Conservation (phyloP, 2,329 filamentous ascomycete genomes). For the Aspergillus cejpii region DNA sequence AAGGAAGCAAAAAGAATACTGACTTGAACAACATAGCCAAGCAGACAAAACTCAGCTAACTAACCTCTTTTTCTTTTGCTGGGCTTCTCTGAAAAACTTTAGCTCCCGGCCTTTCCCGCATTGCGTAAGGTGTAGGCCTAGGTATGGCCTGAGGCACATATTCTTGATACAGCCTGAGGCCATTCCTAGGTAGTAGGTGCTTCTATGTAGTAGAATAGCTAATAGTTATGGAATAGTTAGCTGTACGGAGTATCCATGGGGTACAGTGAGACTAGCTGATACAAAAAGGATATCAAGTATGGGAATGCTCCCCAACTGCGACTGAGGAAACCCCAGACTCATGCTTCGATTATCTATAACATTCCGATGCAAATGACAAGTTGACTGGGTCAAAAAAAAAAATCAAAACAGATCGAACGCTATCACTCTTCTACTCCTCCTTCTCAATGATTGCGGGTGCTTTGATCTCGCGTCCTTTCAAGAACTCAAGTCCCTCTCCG, state of each 20-base stretch:
- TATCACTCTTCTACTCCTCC: constrained; percentile 37
- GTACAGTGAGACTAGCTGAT: too few species aligned
- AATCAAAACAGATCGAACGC: neutral
- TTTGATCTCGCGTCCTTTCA: constrained; percentile 54
- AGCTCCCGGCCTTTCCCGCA: constrained; percentile 37
- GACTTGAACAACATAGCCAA: constrained; percentile 13
- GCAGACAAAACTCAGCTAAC: constrained; percentile 6
- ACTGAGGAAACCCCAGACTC: neutral
- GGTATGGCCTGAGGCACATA: constrained; percentile 16
- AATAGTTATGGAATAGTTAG: neutral
- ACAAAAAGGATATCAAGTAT: too few species aligned
- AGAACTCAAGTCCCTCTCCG: constrained; percentile 58
- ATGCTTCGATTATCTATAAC: neutral
- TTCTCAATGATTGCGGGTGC: constrained; percentile 60
- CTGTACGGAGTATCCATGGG: too few species aligned
- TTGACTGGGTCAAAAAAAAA: neutral
- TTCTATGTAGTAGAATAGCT: neutral
- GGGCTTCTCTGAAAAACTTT: constrained; percentile 28
- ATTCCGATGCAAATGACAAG: neutral
- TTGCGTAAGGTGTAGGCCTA: constrained; percentile 31
- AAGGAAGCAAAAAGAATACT: constrained; percentile 9
- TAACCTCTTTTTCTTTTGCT: constrained; percentile 2
- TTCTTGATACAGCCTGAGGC: constrained; percentile 9
- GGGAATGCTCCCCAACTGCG: neutral
- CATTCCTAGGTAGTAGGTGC: too few species aligned